Evolutionary conservation across 2,329 filamentous ascomycete species (phyloP).

Genomic region (Colletotrichum tropicicola): DNA sequence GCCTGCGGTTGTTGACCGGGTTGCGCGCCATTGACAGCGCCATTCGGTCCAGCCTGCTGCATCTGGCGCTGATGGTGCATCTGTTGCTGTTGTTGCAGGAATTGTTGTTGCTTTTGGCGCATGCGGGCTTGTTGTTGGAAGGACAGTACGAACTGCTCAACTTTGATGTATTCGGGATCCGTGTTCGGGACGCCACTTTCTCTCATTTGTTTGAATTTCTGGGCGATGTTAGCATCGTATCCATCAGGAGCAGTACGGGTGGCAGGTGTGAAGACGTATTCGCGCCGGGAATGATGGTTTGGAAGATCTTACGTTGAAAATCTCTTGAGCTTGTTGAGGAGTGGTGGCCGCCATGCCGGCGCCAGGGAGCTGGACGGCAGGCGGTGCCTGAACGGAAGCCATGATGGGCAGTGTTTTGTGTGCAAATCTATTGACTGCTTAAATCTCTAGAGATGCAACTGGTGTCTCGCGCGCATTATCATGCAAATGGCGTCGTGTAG

Average conservation of each 20-base stretch:
- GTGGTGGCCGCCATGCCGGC: conserved; percentile 73
- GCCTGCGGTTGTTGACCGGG: conserved; percentile 47
- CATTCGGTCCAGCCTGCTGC: conserved; percentile 63
- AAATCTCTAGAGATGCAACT: conserved; percentile 30
- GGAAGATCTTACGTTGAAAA: conserved; percentile 65
- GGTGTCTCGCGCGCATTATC: conserved; percentile 31
- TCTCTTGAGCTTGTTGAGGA: conserved; percentile 80
- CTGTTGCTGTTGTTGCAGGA: conserved; percentile 51
- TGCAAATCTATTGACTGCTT: conserved; percentile 29
- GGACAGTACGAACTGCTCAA: conserved; percentile 76
- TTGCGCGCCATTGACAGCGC: conserved; percentile 60
- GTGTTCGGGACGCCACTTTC: conserved; percentile 80
- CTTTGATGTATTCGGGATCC: conserved; percentile 89
- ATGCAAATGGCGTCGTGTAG: conserved; percentile 13
- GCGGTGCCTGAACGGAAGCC: conserved; percentile 81
- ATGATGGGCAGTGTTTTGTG: conserved; percentile 52
- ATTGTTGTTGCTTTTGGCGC: conserved; percentile 56
- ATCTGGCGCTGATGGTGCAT: conserved; percentile 61
- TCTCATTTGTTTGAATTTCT: conserved; percentile 94
- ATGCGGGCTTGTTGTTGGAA: conserved; percentile 74
- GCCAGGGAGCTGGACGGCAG: conserved; percentile 73
- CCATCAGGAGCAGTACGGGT: neutral
- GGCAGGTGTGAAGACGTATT: conserved; percentile 3
- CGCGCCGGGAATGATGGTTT: neutral
- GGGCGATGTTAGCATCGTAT: conserved; percentile 22